Conservation (phyloP, 1,139 yeast species). For the Hyphopichia fennica region DNA sequence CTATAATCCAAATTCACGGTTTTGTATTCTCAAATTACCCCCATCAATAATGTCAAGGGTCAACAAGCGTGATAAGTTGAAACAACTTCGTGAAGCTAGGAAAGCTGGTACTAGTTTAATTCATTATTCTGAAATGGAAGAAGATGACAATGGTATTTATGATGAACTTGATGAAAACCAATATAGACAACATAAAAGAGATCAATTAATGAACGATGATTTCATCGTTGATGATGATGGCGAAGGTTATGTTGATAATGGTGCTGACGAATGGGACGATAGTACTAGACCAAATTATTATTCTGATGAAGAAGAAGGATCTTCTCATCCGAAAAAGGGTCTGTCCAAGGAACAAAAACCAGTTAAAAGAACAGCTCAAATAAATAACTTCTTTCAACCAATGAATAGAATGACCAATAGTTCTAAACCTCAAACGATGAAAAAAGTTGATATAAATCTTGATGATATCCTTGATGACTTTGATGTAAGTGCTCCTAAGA, state of each 20-base stretch:
- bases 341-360: conserved; percentile 34
- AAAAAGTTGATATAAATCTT: conserved; percentile 35
- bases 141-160: conserved; percentile 57
- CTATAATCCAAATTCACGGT: too few species aligned
- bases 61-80: conserved; percentile 34
- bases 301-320: conserved; percentile 37
- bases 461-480: conserved; percentile 50
- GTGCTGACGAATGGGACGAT: conserved; percentile 85
- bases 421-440: conserved; percentile 10
- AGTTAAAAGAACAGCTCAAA: conserved; percentile 48
- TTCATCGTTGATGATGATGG: conserved; percentile 94
- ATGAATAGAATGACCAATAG: conserved; percentile 12
- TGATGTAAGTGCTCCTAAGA: conserved; percentile 20
- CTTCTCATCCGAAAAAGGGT: conserved; percentile 23
- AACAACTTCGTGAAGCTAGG: conserved; percentile 43
- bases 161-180: conserved; percentile 86
- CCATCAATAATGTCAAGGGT: conserved; percentile 28
- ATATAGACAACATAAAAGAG: conserved; percentile 72
- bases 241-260: conserved; percentile 87
- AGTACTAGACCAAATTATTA: conserved; percentile 49
- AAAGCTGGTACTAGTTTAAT: conserved; percentile 30
- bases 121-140: conserved; percentile 22
- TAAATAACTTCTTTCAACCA: conserved; percentile 56
- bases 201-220: conserved; percentile 82
- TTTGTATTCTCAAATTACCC: too few species aligned